Conservation (phyloP, 2,329 filamentous ascomycete genomes). For the Alternaria solani region DNA sequence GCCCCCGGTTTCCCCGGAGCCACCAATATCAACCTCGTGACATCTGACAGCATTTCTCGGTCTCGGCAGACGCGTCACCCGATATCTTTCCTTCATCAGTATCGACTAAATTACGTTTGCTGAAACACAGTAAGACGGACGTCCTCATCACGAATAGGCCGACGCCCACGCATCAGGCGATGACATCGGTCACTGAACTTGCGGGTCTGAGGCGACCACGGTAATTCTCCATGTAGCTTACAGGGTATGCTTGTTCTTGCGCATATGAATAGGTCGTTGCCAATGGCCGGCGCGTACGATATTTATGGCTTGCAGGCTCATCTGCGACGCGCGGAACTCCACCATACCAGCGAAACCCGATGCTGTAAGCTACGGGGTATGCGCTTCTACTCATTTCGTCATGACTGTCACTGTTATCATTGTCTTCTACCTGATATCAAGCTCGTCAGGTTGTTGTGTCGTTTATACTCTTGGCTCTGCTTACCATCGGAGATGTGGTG, state of each 20-base stretch:
- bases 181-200: background rate
- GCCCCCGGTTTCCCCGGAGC: background rate
- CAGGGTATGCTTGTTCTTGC: background rate
- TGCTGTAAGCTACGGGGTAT: slow-evolving; percentile 26
- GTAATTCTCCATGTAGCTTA: background rate
- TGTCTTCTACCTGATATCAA: background rate
- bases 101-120: background rate
- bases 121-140: background rate
- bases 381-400: background rate
- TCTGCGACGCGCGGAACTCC: slow-evolving; percentile 9
- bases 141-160: background rate
- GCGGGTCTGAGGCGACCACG: background rate
- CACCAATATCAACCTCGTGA: background rate
- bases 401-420: background rate
- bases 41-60: background rate
- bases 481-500: slow-evolving; percentile 23
- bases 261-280: background rate
- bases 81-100: no score
- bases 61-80: no score
- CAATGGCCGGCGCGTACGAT: background rate
- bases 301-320: background rate
- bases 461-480: slow-evolving; percentile 22
- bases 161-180: background rate
- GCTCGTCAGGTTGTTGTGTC: slow-evolving; percentile 19
- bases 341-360: slow-evolving; percentile 17